Conservation (phyloP, 78 protist genomes). For the Isochrysis galbana region DNA sequence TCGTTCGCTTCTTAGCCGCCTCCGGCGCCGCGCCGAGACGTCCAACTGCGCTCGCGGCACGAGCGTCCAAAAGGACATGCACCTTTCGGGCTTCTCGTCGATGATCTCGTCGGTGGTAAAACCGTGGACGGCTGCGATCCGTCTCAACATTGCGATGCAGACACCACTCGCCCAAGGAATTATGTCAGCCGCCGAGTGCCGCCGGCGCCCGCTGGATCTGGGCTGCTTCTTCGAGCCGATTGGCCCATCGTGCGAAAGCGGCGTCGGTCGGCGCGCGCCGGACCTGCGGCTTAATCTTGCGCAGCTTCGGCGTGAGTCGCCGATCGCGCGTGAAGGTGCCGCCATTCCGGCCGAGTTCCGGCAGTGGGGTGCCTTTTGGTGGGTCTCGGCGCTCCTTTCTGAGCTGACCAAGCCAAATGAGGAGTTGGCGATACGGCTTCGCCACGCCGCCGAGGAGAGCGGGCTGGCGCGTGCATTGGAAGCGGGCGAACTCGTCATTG, state of each 20-base stretch:
- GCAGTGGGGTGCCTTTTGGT: background rate
- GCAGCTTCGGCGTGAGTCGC: background rate
- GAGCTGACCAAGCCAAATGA: background rate
- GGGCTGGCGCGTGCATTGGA: background rate
- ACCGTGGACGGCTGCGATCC: background rate
- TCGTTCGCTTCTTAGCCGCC: background rate
- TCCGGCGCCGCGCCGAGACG: background rate
- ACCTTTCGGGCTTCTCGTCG: background rate
- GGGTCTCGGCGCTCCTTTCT: background rate
- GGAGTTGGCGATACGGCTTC: background rate
- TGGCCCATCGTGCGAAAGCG: background rate
- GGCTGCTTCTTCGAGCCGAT: background rate
- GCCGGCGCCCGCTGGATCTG: background rate
- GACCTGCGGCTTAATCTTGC: background rate
- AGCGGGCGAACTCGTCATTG: background rate
- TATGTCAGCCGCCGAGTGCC: background rate
- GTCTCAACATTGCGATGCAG: background rate
- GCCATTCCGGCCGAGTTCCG: background rate
- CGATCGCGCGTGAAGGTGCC: background rate
- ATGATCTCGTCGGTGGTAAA: background rate
- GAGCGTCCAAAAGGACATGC: background rate
- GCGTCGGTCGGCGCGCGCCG: background rate
- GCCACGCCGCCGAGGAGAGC: background rate
- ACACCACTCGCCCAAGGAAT: background rate
- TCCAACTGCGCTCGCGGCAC: background rate